Evolutionary conservation across 352 stramenopile genomes (phyloP), one percentile per base, ranked within the genome.

Genomic region (Ophiocytium majus): DNA sequence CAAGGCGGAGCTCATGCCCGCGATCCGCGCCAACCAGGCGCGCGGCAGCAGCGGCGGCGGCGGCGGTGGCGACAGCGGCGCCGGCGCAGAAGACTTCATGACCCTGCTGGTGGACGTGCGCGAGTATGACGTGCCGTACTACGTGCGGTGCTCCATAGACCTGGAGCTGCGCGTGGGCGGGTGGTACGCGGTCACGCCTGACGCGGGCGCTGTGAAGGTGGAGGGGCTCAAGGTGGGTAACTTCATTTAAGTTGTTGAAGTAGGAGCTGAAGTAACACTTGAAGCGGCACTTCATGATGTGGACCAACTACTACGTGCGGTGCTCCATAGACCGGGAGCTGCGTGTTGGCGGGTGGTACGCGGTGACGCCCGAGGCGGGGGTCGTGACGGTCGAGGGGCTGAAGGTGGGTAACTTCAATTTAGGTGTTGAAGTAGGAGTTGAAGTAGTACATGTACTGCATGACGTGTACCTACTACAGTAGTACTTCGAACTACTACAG

Each of bases 111-210:
- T 96, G 1, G 96, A 98, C 78, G 91, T 99, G 36, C 92, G 97
- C 36, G 97, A 99, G 90, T 99, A 99, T 90, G 97, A 99, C 89
- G 97, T 99, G 17, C 95, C 97, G 9, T 99, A 99, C 88, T 37
- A 96, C 0, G 97, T 98, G 90, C 92, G 97, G 32, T 86, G 83
- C 83, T 86, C 76, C 78, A 86, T 86, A 34, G 83, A 86, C 64
- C 43, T 86, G 17, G 83, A 86, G 36, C 57, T 86, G 86, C 94
- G 97, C 50, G 95, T 98, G 0, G 97, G 97, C 35, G 94, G 94
- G 1, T 99, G 97, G 97, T 99, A 99, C 90, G 93, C 95, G 63
- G 95, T 99, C 1, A 91, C 89, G 9, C 94, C 95, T 79, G 91
- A 78, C 31, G 83, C 79, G 79, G 79, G 83, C 49, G 80, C 75